A percentile compares a stretch with the other conserved stretches of the same genome.
Conservation (phyloP, 2,329 filamentous ascomycete genomes). For the Colletotrichum shisoi region DNA sequence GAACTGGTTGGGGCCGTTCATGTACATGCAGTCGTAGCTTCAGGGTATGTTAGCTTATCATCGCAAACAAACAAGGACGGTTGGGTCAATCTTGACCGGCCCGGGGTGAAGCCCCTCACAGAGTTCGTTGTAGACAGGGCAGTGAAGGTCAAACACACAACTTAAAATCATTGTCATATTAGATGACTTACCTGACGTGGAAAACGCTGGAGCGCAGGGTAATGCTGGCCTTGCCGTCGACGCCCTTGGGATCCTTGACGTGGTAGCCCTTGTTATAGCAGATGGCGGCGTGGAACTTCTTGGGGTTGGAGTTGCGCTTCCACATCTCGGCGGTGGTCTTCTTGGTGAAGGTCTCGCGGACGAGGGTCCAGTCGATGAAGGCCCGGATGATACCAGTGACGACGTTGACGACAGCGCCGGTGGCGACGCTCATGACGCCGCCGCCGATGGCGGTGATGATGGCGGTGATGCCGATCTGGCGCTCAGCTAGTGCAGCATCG, state of each 20-base stretch:
- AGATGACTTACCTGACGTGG: conserved; percentile 15
- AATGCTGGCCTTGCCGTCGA: conserved; percentile 26
- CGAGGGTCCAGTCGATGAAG: conserved; percentile 16
- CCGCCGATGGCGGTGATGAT: conserved; percentile 5
- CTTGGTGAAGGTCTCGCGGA: conserved; percentile 24
- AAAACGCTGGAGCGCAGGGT: conserved; percentile 14
- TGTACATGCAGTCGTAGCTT: conserved; percentile 40
- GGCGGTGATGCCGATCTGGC: not conserved
- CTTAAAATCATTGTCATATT: not conserved
- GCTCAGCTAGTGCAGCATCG: not conserved
- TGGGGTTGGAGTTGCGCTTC: conserved; percentile 18
- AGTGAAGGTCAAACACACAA: too few species aligned
- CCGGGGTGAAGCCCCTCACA: not conserved
- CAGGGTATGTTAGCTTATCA: not conserved
- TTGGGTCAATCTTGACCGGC: not conserved
- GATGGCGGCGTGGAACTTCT: conserved; percentile 16
- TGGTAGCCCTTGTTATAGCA: conserved; percentile 29
- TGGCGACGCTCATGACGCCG: conserved; percentile 8
- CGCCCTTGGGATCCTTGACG: conserved; percentile 1
- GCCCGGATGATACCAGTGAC: conserved; percentile 6
- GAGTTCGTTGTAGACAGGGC: not conserved
- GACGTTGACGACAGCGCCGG: conserved; percentile 14
- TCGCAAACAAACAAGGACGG: not conserved
- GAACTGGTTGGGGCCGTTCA: conserved; percentile 37
- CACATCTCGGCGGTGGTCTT: conserved; percentile 24